Percentiles rank a stretch among this genome's conserved stretches.
phyloP scores from a whole-genome alignment of 768 basidiomycete species.

The Pleurotus djamor region DNA sequence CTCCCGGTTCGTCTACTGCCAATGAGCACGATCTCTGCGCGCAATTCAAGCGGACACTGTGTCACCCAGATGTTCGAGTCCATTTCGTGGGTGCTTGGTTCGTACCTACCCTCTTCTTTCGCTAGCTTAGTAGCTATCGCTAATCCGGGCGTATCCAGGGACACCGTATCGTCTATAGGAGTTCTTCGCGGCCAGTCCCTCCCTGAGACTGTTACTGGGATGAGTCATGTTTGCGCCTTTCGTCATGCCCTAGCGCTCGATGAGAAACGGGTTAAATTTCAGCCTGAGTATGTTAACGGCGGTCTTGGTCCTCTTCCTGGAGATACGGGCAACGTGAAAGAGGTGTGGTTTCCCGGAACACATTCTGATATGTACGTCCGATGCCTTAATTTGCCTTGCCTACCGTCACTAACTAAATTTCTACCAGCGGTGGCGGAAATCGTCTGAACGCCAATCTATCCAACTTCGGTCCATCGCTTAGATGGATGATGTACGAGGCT shows the following conservation, averaged over 20 bases:
- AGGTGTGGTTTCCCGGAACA: slow-evolving; percentile 27
- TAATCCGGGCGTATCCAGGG: slow-evolving; percentile 22
- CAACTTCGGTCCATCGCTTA: slow-evolving; percentile 13
- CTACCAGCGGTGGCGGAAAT: slow-evolving; percentile 16
- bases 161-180: slow-evolving; percentile 45
- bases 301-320: neutral
- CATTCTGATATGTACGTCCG: slow-evolving; percentile 28
- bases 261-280: slow-evolving; percentile 43
- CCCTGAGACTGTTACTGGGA: slow-evolving; percentile 23
- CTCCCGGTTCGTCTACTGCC: no score
- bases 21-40: slow-evolving; percentile 7
- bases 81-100: slow-evolving; percentile 47
- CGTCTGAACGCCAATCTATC: slow-evolving; percentile 13
- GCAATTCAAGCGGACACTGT: slow-evolving; percentile 17
- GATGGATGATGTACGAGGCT: slow-evolving; percentile 12
- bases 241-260: slow-evolving; percentile 47
- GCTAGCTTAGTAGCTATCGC: neutral
- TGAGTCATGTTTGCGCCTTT: slow-evolving; percentile 35
- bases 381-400: neutral
- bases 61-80: slow-evolving; percentile 23
- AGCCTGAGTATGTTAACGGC: slow-evolving; percentile 33
- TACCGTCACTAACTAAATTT: neutral
- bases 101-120: neutral
- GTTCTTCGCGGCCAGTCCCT: slow-evolving; percentile 24
- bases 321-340: slow-evolving; percentile 16